Conservation (phyloP, 169 alveolate genomes). For the Plasmodium reichenowi region DNA sequence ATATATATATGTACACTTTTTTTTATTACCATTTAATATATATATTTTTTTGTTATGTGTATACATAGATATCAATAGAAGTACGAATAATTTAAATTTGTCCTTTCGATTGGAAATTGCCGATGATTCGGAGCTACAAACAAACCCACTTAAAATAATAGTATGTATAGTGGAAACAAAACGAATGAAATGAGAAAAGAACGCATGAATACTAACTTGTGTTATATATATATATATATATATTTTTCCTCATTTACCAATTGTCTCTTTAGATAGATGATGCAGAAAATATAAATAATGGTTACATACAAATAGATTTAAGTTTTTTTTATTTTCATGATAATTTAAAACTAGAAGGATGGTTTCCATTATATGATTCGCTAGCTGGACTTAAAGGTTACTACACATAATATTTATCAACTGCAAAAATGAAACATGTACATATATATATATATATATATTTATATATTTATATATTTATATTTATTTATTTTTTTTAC, state of each 20-base stretch:
- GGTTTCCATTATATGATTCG: slow-evolving; percentile 77
- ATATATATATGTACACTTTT: no score
- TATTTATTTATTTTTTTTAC: slow-evolving; percentile 11
- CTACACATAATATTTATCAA: neutral
- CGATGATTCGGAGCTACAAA: slow-evolving; percentile 77
- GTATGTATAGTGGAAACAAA: slow-evolving; percentile 8
- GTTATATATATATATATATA: neutral
- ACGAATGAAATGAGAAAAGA: neutral
- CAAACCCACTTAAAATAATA: slow-evolving; percentile 67
- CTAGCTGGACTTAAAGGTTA: slow-evolving; percentile 71
- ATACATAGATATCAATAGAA: slow-evolving; percentile 48
- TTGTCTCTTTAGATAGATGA: slow-evolving; percentile 47
- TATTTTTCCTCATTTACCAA: neutral
- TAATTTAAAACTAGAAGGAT: slow-evolving; percentile 70
- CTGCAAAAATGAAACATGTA: neutral
- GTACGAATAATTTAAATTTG: slow-evolving; percentile 35
- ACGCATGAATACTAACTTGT: neutral
- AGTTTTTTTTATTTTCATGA: slow-evolving; percentile 71
- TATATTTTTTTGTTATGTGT: neutral
- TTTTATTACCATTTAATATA: neutral
- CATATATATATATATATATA: slow-evolving; percentile 1
- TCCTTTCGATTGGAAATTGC: slow-evolving; percentile 77
- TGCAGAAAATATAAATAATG: slow-evolving; percentile 59
- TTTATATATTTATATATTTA: neutral
- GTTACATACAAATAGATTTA: slow-evolving; percentile 71